Evolutionary conservation across 495 filamentous ascomycete genomes (phyloP).

Genomic region (Talaromyces ruber): DNA sequence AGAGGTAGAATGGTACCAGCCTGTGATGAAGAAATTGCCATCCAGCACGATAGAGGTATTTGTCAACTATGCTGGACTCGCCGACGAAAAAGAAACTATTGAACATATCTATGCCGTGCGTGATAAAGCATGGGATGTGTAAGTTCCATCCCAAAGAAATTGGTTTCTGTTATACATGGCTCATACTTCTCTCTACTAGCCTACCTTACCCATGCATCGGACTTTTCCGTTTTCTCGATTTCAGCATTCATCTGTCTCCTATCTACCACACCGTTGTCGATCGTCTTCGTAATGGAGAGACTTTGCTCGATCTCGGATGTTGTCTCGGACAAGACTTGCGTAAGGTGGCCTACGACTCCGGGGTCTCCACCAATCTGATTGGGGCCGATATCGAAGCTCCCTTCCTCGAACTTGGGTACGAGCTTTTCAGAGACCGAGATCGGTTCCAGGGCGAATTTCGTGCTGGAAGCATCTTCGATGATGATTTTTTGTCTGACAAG

Average conservation of each 20-base stretch:
- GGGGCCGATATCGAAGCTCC: slow-evolving; percentile 28
- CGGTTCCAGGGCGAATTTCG: slow-evolving; percentile 39
- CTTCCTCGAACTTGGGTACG: slow-evolving; percentile 39
- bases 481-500: slow-evolving; percentile 18
- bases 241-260: slow-evolving; percentile 23
- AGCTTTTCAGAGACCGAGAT: slow-evolving; percentile 35
- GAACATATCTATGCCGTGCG: background rate
- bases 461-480: slow-evolving; percentile 43
- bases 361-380: slow-evolving; percentile 21
- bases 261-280: slow-evolving; percentile 29
- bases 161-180: background rate
- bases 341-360: slow-evolving; percentile 23
- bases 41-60: background rate
- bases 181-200: background rate
- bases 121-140: background rate
- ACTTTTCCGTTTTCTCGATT: slow-evolving; percentile 40
- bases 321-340: slow-evolving; percentile 32
- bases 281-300: slow-evolving; percentile 25
- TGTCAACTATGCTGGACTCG: background rate
- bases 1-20: background rate
- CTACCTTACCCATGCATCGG: slow-evolving; percentile 45
- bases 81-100: background rate
- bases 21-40: background rate
- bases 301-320: slow-evolving; percentile 34
- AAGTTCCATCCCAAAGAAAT: background rate